Conservation (phyloP, 495 filamentous ascomycete genomes). For the Neurospora sp. region DNA sequence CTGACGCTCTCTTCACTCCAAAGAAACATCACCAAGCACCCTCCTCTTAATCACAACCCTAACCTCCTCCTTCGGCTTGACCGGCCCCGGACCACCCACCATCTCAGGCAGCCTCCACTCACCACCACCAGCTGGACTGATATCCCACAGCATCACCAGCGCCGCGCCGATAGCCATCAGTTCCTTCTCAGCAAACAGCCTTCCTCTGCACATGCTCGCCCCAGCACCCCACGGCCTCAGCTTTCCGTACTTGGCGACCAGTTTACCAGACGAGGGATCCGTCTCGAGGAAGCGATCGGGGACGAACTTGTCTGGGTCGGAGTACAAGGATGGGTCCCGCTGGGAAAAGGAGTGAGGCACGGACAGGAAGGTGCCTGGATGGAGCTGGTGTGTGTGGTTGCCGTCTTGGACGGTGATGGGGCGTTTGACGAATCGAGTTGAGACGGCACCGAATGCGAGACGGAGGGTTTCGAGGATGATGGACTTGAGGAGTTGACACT, state of each 20-base stretch:
- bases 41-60: constrained; percentile 2
- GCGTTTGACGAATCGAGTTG: constrained; percentile 5
- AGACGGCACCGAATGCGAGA: constrained; percentile 3
- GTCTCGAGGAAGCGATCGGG: constrained; percentile 14
- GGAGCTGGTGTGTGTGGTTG: not conserved
- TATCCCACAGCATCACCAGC: constrained; percentile 11
- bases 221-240: constrained; percentile 10
- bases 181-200: constrained; percentile 15
- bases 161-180: constrained; percentile 6
- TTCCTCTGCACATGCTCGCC: constrained; percentile 7
- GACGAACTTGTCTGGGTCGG: constrained; percentile 8
- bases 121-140: constrained; percentile 2
- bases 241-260: constrained; percentile 3
- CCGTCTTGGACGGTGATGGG: constrained; percentile 1
- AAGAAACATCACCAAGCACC: not conserved
- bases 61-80: constrained; percentile 2
- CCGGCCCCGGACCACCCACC: not conserved
- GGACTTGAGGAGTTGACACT: constrained; percentile 6
- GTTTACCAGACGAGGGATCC: not conserved
- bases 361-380: constrained; percentile 1
- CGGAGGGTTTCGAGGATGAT: constrained; percentile 7
- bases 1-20: not conserved
- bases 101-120: not conserved
- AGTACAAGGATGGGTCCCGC: constrained; percentile 6
- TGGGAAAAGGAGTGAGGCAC: constrained; percentile 2